A percentile compares a stretch with the other conserved stretches of the same genome.
Evolutionary conservation across 495 filamentous ascomycete species (phyloP).

Genomic region (Penicillium tannophilum): DNA sequence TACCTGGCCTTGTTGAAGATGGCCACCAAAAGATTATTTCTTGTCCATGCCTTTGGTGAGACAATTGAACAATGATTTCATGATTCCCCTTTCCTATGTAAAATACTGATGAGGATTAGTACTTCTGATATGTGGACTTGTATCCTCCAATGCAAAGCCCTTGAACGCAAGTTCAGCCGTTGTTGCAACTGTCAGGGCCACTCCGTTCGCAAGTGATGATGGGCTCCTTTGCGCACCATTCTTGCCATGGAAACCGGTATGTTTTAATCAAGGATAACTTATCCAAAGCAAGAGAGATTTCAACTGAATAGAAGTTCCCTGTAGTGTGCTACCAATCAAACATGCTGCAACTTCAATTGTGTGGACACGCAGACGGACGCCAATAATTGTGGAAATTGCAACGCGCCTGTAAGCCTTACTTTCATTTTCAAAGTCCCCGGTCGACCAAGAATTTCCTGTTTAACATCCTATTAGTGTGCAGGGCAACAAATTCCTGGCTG

Average conservation of each 20-base stretch:
- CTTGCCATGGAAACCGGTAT: constrained; percentile 21
- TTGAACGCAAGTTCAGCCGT: constrained; percentile 8
- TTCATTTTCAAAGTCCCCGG: not conserved
- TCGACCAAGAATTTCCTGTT: not conserved
- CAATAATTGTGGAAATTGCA: constrained; percentile 22
- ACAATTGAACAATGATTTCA: not conserved
- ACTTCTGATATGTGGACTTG: not conserved
- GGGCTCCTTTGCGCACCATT: constrained; percentile 11
- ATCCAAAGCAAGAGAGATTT: not conserved
- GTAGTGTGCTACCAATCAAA: constrained; percentile 17
- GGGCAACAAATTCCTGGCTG: constrained; percentile 20
- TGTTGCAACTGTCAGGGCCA: constrained; percentile 9
- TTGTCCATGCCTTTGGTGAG: constrained; percentile 15
- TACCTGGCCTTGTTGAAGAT: constrained; percentile 9
- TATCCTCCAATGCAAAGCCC: constrained; percentile 14
- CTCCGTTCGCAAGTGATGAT: constrained; percentile 7
- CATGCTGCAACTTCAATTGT: constrained; percentile 26
- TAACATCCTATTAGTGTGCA: constrained; percentile 14
- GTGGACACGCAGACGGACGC: constrained; percentile 12
- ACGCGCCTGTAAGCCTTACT: constrained; percentile 10
- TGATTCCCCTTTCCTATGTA: not conserved
- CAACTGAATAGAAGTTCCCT: not conserved
- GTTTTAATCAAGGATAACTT: not conserved
- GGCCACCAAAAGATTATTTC: constrained; percentile 4
- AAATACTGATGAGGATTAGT: not conserved